Percentiles rank a stretch among this genome's conserved stretches.
Evolutionary conservation across 1,284 basidiomycete genomes (phyloP).

Genomic region (Chondrostereum purpureum): DNA sequence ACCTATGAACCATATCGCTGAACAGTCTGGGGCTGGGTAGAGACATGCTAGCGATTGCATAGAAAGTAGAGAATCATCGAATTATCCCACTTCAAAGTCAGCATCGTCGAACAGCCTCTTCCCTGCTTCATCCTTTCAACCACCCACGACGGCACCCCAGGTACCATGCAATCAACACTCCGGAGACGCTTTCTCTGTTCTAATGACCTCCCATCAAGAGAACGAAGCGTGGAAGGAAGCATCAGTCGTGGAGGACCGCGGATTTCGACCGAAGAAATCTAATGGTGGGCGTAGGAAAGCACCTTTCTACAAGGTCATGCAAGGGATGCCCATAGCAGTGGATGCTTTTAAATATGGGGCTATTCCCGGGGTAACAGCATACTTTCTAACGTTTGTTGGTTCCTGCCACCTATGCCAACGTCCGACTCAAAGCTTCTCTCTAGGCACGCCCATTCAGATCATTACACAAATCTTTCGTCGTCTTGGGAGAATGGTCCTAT

Average conservation of each 20-base stretch:
- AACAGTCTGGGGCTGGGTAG: constrained; percentile 31
- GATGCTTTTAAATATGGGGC: constrained; percentile 92
- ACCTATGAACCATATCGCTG: constrained; percentile 5
- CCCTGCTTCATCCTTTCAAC: constrained; percentile 16
- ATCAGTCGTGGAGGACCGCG: constrained; percentile 43
- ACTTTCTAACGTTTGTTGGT: constrained; percentile 75
- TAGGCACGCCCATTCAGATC: constrained; percentile 92
- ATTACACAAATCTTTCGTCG: constrained; percentile 85
- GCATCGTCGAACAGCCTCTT: constrained; percentile 13
- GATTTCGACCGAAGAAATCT: constrained; percentile 37
- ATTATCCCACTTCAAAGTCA: constrained; percentile 1
- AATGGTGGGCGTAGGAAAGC: constrained; percentile 66
- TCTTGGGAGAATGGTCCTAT: constrained; percentile 90
- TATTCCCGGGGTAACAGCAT: constrained; percentile 84
- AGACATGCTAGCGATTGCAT: constrained; percentile 48
- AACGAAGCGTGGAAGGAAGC: constrained; percentile 82
- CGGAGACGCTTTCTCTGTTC: constrained; percentile 59
- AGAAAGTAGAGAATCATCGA: constrained; percentile 21
- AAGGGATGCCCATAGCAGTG: constrained; percentile 96
- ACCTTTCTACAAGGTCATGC: constrained; percentile 93
- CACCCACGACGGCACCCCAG: constrained; percentile 10
- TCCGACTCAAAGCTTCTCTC: background rate
- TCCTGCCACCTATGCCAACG: constrained; percentile 6
- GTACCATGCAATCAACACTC: constrained; percentile 9
- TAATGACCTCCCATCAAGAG: constrained; percentile 81